These are phyloP conservation scores for Collybia mongolica DNA, from an alignment of 768 basidiomycete genomes.

Conservation along the genomic window DNA sequence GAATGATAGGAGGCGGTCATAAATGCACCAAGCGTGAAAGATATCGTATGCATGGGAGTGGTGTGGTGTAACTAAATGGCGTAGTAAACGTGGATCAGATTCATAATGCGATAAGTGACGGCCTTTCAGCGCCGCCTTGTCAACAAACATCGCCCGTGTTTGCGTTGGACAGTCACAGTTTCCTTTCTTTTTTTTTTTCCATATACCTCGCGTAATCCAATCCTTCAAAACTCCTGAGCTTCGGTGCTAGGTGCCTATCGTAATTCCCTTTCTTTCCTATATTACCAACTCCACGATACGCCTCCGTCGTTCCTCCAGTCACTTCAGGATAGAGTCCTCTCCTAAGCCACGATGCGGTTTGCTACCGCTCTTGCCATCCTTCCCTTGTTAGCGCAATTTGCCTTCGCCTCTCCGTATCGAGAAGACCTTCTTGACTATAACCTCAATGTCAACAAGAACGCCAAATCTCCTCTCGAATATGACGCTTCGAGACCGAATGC, in stretches of 20 bases:
- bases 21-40: too few relatives aligned
- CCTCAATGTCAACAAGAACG: slow-evolving; percentile 75
- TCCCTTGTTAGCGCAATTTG: slow-evolving; percentile 34
- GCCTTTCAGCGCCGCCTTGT: neutral
- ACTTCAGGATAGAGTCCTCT: slow-evolving; percentile 9
- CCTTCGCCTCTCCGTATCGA: slow-evolving; percentile 62
- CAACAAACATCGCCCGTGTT: neutral
- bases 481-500: slow-evolving; percentile 54
- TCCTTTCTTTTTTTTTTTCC: too few relatives aligned
- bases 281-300: slow-evolving; percentile 2
- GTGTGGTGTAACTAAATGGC: too few relatives aligned
- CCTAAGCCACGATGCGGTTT: slow-evolving; percentile 41
- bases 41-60: too few relatives aligned
- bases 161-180: too few relatives aligned
- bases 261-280: neutral
- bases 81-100: too few relatives aligned
- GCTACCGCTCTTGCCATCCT: slow-evolving; percentile 39
- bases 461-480: slow-evolving; percentile 67
- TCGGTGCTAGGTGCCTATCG: neutral
- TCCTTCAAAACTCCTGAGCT: too few relatives aligned
- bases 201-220: too few relatives aligned
- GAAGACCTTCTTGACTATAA: slow-evolving; percentile 71
- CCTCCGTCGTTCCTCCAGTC: slow-evolving; percentile 15
- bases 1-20: too few relatives aligned
- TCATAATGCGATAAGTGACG: neutral